These are phyloP conservation scores for Rhodamnia rubescens DNA, from an alignment of 345 rosid species.

Conservation along the genomic window DNA sequence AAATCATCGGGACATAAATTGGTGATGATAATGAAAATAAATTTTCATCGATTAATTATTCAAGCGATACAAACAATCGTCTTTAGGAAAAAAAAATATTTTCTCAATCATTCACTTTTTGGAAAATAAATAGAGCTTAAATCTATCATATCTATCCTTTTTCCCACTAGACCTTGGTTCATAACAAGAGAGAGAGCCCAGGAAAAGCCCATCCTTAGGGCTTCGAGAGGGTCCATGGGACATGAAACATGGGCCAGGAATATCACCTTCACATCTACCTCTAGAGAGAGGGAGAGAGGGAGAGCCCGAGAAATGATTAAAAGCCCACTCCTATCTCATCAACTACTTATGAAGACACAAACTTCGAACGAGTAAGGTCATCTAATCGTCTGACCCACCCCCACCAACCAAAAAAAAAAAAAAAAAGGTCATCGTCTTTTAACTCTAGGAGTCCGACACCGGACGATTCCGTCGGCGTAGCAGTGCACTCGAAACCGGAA, in stretches of 20 bases:
- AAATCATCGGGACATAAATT: no score
- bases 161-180: not conserved
- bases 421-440: not conserved
- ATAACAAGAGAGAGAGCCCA: not conserved
- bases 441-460: not conserved
- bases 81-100: no score
- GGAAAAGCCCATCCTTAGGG: not conserved
- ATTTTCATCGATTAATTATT: no score
- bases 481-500: not conserved
- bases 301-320: not conserved
- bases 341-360: no score
- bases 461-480: not conserved
- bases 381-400: not conserved
- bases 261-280: not conserved
- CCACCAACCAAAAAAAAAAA: no score
- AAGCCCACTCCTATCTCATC: not conserved
- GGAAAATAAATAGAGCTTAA: not conserved
- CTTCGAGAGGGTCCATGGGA: not conserved
- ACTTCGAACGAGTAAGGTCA: not conserved
- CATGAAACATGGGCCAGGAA: not conserved
- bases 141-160: not conserved
- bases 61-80: no score
- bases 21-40: no score
- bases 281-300: not conserved
- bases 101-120: no score